Conservation (phyloP, 164 flowering plant genomes). For the Echeveria elegans region DNA sequence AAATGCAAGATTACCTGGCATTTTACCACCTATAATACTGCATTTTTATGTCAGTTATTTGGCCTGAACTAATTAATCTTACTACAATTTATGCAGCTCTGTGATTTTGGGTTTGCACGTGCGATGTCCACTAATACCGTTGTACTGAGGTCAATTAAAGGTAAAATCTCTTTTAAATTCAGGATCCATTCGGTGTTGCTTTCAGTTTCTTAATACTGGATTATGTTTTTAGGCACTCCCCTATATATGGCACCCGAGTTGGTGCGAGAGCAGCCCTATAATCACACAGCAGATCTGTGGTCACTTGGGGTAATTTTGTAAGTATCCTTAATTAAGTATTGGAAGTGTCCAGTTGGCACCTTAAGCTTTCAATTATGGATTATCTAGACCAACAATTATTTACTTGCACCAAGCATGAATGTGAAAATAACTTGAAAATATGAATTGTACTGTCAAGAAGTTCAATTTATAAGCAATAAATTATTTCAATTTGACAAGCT, state of each 20-base stretch:
- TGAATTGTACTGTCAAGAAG: no score
- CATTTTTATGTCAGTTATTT: background rate
- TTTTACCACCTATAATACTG: background rate
- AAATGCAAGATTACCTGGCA: no score
- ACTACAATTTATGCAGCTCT: conserved; percentile 48
- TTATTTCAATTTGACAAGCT: no score
- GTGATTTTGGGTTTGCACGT: conserved; percentile 99
- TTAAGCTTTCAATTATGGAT: background rate
- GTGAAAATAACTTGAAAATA: background rate
- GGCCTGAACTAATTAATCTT: conserved; percentile 4
- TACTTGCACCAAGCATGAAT: background rate
- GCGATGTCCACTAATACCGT: conserved; percentile 97
- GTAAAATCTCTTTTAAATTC: conserved; percentile 19
- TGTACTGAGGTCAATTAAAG: conserved; percentile 93
- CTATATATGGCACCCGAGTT: conserved; percentile 98
- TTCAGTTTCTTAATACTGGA: conserved; percentile 6
- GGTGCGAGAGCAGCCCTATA: conserved; percentile 95
- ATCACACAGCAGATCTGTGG: conserved; percentile 97
- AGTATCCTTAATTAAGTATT: conserved; percentile 14
- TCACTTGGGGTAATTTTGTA: conserved; percentile 99
- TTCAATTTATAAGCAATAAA: no score
- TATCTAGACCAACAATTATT: background rate
- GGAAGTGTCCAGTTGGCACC: background rate
- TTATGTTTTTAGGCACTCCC: conserved; percentile 62
- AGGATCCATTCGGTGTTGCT: background rate